These are phyloP conservation scores for Heracleum sosnowskyi DNA, from an alignment of 129 eudicot genomes.

Conservation along the genomic window DNA sequence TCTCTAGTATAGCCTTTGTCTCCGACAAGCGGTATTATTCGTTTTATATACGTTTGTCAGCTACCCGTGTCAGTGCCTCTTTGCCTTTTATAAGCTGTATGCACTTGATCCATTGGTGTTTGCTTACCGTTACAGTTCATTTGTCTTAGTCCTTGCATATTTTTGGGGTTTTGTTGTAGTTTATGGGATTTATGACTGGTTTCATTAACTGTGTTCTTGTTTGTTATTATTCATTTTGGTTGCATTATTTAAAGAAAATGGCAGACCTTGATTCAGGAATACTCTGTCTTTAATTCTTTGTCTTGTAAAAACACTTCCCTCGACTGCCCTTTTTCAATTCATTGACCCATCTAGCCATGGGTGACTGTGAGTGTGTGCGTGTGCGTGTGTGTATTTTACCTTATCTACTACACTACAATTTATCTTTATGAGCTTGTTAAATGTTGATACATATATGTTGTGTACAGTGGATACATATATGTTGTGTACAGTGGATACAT, in stretches of 20 bases:
- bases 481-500: conserved; percentile 3
- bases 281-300: not conserved
- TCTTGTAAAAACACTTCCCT: not conserved
- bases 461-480: not conserved
- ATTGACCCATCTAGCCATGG: not conserved
- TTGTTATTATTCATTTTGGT: not conserved
- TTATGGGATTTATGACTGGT: too few relatives aligned
- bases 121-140: too few relatives aligned
- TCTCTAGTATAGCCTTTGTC: not conserved
- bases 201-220: too few relatives aligned
- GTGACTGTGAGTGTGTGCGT: too few relatives aligned
- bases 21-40: not conserved
- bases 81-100: too few relatives aligned
- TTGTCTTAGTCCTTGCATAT: too few relatives aligned
- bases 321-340: not conserved
- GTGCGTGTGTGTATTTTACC: too few relatives aligned
- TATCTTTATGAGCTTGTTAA: not conserved
- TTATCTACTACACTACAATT: not conserved
- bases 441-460: not conserved
- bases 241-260: not conserved
- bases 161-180: too few relatives aligned
- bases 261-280: not conserved
- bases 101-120: too few relatives aligned
- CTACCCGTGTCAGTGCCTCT: too few relatives aligned
- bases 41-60: too few relatives aligned